Conservation (phyloP, 2,329 filamentous ascomycete species). For the Cladosporium austrohemisphaericum region DNA sequence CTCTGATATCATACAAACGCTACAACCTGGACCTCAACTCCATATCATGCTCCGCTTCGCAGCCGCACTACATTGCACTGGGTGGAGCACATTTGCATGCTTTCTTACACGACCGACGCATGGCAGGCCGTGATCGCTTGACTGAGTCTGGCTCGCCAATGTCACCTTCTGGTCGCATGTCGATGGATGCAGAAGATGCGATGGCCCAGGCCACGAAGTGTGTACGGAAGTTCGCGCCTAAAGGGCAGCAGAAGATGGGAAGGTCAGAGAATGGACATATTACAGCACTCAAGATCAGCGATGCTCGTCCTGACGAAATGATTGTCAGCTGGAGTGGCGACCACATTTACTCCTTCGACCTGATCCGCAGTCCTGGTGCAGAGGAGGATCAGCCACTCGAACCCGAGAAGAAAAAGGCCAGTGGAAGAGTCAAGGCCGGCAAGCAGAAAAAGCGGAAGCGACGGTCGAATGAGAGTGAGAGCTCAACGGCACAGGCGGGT, state of each 20-base stretch:
- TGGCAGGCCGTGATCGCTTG: slow-evolving; percentile 59
- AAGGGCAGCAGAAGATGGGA: slow-evolving; percentile 53
- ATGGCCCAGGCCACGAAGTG: slow-evolving; percentile 61
- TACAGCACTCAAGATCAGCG: slow-evolving; percentile 67
- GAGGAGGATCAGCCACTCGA: slow-evolving; percentile 34
- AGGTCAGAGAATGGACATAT: slow-evolving; percentile 60
- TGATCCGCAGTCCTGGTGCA: slow-evolving; percentile 56
- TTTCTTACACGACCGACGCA: slow-evolving; percentile 65
- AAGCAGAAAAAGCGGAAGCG: slow-evolving; percentile 57
- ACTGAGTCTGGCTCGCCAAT: slow-evolving; percentile 50
- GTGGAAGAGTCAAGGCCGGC: slow-evolving; percentile 22
- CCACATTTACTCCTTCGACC: slow-evolving; percentile 60
- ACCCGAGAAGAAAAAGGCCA: slow-evolving; percentile 21
- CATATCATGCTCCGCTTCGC: slow-evolving; percentile 63
- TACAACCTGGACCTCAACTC: slow-evolving; percentile 63
- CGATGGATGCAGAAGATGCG: slow-evolving; percentile 48
- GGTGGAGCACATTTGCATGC: slow-evolving; percentile 66
- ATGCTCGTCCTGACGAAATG: slow-evolving; percentile 64
- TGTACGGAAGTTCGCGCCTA: slow-evolving; percentile 63
- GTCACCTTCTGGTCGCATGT: slow-evolving; percentile 41
- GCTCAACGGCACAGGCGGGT: slow-evolving; percentile 28
- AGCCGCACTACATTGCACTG: slow-evolving; percentile 66
- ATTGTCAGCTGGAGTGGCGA: slow-evolving; percentile 66
- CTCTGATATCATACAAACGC: slow-evolving; percentile 63
- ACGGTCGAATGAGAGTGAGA: slow-evolving; percentile 38